These are phyloP conservation scores for Prunus dulcis DNA, from an alignment of 306 rosid genomes.

Conservation along the genomic window DNA sequence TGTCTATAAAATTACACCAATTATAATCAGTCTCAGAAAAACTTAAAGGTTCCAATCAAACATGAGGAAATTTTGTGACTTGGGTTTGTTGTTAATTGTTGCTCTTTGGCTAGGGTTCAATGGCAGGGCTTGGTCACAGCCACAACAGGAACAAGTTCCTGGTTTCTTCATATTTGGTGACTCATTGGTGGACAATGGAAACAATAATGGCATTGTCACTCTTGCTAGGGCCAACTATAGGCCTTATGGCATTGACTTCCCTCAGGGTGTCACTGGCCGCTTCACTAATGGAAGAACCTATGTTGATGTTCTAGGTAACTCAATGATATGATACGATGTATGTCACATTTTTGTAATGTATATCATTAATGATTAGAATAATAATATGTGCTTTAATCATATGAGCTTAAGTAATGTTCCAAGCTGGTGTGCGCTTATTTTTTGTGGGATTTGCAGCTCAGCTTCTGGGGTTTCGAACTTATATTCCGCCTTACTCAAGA, in stretches of 20 bases:
- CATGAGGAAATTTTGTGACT: constrained; percentile 22
- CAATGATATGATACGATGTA: too few species aligned
- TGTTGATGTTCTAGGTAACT: constrained; percentile 78
- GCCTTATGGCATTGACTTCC: constrained; percentile 89
- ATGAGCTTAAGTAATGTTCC: too few species aligned
- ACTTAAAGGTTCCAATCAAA: neutral
- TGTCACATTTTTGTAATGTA: too few species aligned
- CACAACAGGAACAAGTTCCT: constrained; percentile 53
- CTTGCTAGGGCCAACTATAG: constrained; percentile 88
- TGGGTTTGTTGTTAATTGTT: constrained; percentile 11
- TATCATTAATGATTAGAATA: too few species aligned
- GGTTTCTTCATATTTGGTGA: constrained; percentile 93
- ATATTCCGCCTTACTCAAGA: constrained; percentile 65
- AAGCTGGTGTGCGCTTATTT: too few species aligned
- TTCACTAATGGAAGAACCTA: constrained; percentile 91
- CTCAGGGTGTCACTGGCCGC: constrained; percentile 78
- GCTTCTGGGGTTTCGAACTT: constrained; percentile 62
- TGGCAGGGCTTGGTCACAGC: constrained; percentile 45
- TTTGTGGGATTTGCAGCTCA: constrained; percentile 54
- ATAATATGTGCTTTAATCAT: too few species aligned
- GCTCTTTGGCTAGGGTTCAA: constrained; percentile 35
- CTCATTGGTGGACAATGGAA: constrained; percentile 92
- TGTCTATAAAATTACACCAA: constrained; percentile 14
- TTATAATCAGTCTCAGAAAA: neutral
- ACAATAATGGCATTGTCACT: constrained; percentile 58